Evolutionary conservation across 192 early-diverging fungal species (phyloP), one percentile per base, ranked within the genome.

Genomic region (Kappamyces sp.): DNA sequence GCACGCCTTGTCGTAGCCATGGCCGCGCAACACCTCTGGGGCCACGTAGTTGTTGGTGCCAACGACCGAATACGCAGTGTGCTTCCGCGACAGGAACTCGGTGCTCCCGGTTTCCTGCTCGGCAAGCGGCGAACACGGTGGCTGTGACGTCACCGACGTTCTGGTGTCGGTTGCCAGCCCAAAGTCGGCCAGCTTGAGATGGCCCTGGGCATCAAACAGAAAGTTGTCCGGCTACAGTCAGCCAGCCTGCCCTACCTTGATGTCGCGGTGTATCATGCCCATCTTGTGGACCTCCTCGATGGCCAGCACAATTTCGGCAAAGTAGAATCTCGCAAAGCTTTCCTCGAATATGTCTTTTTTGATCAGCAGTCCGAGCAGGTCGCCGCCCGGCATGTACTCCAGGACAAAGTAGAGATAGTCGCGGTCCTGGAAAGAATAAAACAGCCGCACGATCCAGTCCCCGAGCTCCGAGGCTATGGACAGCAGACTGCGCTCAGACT

Each of bases 181-280:
- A 59, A 87, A 87, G 58, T 87, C 86, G 2, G 86, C 77, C 11
- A 87, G 63, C 66, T 70, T 76, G 62, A 87, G 71, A 65, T 87
- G 84, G 3, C 86, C 86, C 7, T 82, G 68, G 2, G 65, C 63
- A 63, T 83, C 75, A 60, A 87, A 84, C 8, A 87, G 60, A 43
- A 87, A 84, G 65, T 87, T 87, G 70, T 87, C 86, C 4, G 86
- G 86, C 77, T 83, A 8, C 46, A 9, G 34, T 34, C 35, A 43
- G 37, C 41, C 40, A n/a, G 12, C 22, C 22, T 0, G 22, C 37
- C 12, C 35, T 60, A 81, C 81, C 68, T 87, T 87, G 52, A 87
- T 78, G 55, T 87, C 84, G 5, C 85, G 59, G 46, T 79, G 77
- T 15, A 76, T 66, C 32, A 78, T 67, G 15, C 76, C 76, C 1